Percentiles rank a stretch among this genome's conserved stretches.
Evolutionary conservation across 106 monocot genomes (phyloP).

Genomic region (Gastrodia elata): DNA sequence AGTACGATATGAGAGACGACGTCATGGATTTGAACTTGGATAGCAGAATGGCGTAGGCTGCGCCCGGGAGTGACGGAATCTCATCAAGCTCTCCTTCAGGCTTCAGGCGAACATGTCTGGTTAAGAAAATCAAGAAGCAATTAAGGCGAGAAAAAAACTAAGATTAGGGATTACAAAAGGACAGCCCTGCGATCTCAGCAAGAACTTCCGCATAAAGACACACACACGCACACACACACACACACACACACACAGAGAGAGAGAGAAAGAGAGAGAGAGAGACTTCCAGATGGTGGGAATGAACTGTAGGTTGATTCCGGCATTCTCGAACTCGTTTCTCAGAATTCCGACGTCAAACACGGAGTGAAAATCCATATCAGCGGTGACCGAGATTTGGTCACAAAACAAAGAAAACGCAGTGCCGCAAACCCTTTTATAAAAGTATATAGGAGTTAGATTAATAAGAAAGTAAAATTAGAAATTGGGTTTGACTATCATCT

Average conservation of each 20-base stretch:
- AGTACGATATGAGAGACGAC: constrained; percentile 48
- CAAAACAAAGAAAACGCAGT: too few species aligned
- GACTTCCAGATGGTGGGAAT: constrained; percentile 70
- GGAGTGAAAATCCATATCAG: constrained; percentile 39
- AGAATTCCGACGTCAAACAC: constrained; percentile 65
- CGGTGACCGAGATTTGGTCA: background rate
- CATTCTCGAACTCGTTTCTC: constrained; percentile 35
- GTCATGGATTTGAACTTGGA: constrained; percentile 72
- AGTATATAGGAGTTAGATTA: too few species aligned
- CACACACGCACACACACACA: too few species aligned
- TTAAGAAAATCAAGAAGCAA: too few species aligned
- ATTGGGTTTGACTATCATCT: too few species aligned
- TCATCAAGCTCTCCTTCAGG: constrained; percentile 65
- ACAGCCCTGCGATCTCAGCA: background rate
- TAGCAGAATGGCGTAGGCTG: constrained; percentile 59
- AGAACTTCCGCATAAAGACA: too few species aligned
- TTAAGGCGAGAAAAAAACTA: constrained; percentile 8
- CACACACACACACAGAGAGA: constrained; percentile 3
- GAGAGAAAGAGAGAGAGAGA: background rate
- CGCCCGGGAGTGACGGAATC: constrained; percentile 74
- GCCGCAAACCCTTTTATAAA: too few species aligned
- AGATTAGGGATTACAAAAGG: background rate
- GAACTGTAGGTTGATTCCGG: constrained; percentile 50
- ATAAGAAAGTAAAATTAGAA: too few species aligned
- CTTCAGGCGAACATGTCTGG: constrained; percentile 68